Conservation (phyloP, 441 rosid genomes). For the Pelargonium fulgidum region DNA sequence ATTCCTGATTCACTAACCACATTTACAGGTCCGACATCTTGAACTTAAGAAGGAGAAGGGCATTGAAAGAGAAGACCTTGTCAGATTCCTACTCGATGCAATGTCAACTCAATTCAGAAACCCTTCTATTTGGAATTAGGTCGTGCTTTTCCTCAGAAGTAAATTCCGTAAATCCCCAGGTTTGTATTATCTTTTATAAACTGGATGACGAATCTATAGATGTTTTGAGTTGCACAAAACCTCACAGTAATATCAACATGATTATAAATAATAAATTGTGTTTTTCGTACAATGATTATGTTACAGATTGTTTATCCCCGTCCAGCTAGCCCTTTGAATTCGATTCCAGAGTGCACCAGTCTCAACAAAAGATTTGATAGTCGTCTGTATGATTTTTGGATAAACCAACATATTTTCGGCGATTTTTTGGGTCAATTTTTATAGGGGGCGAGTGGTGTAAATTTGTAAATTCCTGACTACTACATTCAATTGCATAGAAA, state of each 20-base stretch:
- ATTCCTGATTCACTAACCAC: slow-evolving; percentile 7
- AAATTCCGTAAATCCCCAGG: not conserved
- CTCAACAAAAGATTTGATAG: not conserved
- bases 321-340: not conserved
- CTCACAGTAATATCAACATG: not conserved
- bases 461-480: not conserved
- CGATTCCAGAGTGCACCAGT: not conserved
- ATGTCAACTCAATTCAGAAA: slow-evolving; percentile 68
- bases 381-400: not conserved
- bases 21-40: slow-evolving; percentile 67
- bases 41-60: slow-evolving; percentile 78
- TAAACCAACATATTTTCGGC: not conserved
- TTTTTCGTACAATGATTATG: too few relatives aligned
- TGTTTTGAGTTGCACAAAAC: not conserved
- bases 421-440: not conserved
- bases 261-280: not conserved
- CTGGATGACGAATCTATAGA: not conserved
- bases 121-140: slow-evolving; percentile 64
- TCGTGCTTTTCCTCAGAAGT: not conserved
- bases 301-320: not conserved
- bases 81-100: slow-evolving; percentile 61
- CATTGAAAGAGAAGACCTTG: slow-evolving; percentile 56
- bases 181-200: not conserved
- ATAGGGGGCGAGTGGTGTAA: slow-evolving; percentile 6
- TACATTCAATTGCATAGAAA: not conserved